Percentiles rank a stretch among this genome's conserved stretches.
These are phyloP conservation scores for Neurospora tetraspora DNA, from an alignment of 495 filamentous ascomycete genomes.

Conservation along the genomic window DNA sequence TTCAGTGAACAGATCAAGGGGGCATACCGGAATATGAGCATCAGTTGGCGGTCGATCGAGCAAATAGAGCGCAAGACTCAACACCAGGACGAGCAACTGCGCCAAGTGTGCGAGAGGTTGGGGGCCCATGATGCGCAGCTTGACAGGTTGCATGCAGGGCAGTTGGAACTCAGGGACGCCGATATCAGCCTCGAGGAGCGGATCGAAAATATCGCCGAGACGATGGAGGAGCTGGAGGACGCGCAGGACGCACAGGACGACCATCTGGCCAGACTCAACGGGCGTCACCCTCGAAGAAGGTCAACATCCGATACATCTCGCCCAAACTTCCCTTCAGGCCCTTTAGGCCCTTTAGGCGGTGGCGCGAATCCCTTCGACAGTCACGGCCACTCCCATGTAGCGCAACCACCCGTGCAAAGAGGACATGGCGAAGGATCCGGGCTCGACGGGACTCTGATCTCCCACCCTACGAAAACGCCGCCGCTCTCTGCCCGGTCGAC, in stretches of 20 bases:
- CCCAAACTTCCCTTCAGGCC: constrained; percentile 15
- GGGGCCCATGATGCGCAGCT: constrained; percentile 30
- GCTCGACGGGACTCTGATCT: constrained; percentile 8
- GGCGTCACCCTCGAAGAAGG: constrained; percentile 15
- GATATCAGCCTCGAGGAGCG: constrained; percentile 42
- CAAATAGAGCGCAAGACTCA: constrained; percentile 30
- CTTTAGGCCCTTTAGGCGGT: constrained; percentile 24
- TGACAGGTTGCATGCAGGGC: constrained; percentile 29
- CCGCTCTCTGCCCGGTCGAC: constrained; percentile 14
- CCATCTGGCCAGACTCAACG: constrained; percentile 2
- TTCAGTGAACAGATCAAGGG: constrained; percentile 38
- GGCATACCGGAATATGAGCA: constrained; percentile 39
- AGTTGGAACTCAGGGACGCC: constrained; percentile 41
- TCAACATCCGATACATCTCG: constrained; percentile 25
- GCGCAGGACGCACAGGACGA: not conserved
- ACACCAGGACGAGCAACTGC: constrained; percentile 35
- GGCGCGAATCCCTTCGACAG: constrained; percentile 14
- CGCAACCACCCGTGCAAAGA: constrained; percentile 6
- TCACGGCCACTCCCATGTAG: constrained; percentile 12
- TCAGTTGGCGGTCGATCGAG: constrained; percentile 40
- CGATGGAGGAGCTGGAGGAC: constrained; percentile 15
- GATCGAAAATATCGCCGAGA: constrained; percentile 38
- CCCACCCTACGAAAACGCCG: constrained; percentile 1
- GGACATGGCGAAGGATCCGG: constrained; percentile 11
- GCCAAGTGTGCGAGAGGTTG: constrained; percentile 34